These are phyloP conservation scores for Amaranthus hypochondriacus DNA, from an alignment of 148 eudicot species.

Conservation along the genomic window DNA sequence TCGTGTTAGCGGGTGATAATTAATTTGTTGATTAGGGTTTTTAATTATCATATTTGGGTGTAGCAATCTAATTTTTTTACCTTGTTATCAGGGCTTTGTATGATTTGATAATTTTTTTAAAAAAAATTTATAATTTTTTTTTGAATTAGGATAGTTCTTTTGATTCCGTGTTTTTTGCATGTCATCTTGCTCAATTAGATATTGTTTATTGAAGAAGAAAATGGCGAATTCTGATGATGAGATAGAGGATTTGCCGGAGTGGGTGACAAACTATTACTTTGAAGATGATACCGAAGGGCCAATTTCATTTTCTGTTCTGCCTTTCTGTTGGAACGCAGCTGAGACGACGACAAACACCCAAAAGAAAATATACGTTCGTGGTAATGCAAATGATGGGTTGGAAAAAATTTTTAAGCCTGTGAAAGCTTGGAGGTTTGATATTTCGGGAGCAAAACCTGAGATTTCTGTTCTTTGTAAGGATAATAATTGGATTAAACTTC, in stretches of 20 bases:
- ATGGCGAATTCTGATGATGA: conserved; percentile 81
- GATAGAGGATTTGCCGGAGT: conserved; percentile 37
- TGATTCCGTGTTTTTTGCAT: background rate
- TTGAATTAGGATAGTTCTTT: background rate
- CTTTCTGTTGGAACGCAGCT: conserved; percentile 47
- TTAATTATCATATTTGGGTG: background rate
- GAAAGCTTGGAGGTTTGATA: conserved; percentile 74
- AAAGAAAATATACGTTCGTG: conserved; percentile 46
- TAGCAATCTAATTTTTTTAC: background rate
- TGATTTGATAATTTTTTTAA: background rate
- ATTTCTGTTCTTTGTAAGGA: conserved; percentile 59
- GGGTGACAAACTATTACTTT: conserved; percentile 56
- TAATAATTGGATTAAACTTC: conserved; percentile 69
- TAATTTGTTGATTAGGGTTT: background rate
- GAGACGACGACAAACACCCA: conserved; percentile 21
- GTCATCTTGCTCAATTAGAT: background rate
- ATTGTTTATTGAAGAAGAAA: background rate
- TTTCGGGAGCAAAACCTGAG: conserved; percentile 45
- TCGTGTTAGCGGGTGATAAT: background rate
- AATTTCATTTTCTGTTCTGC: conserved; percentile 56
- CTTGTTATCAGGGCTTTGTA: background rate
- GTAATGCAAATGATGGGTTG: conserved; percentile 63
- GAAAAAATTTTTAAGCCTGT: conserved; percentile 52
- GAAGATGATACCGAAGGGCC: conserved; percentile 40
- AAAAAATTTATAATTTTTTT: background rate